A percentile compares a stretch with the other conserved stretches of the same genome.
Evolutionary conservation across 2,329 filamentous ascomycete species (phyloP).

Genomic region (Penicillium sp.): DNA sequence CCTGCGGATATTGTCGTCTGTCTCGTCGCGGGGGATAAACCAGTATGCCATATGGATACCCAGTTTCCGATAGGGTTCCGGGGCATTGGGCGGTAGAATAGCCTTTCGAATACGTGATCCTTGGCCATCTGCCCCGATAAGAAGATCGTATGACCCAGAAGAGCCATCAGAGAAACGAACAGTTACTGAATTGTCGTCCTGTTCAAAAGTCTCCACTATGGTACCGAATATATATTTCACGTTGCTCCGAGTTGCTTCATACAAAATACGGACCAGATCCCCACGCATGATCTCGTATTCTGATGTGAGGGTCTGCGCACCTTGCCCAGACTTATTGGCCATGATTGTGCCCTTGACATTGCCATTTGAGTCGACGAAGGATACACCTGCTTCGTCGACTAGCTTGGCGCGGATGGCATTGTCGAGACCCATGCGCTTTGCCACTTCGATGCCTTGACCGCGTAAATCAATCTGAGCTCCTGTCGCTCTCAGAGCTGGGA

Average conservation of each 20-base stretch:
- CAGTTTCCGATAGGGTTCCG: conserved; percentile 23
- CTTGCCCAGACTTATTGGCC: conserved; percentile 46
- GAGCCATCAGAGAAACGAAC: conserved; percentile 51
- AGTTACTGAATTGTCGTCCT: conserved; percentile 39
- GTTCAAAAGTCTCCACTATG: conserved; percentile 31
- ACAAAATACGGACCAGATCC: conserved; percentile 57
- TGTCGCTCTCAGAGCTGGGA: conserved; percentile 45
- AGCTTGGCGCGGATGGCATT: conserved; percentile 41
- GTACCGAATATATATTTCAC: conserved; percentile 43
- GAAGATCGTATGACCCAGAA: conserved; percentile 52
- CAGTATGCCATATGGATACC: conserved; percentile 34
- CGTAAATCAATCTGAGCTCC: conserved; percentile 62
- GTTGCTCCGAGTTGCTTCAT: conserved; percentile 43
- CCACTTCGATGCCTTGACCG: conserved; percentile 54
- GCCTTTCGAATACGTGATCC: conserved; percentile 54
- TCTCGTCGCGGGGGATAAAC: conserved; percentile 27
- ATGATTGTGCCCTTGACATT: conserved; percentile 45
- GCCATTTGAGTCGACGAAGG: conserved; percentile 50
- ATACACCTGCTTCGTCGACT: conserved; percentile 55
- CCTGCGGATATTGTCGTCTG: conserved; percentile 24
- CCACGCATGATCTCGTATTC: conserved; percentile 66
- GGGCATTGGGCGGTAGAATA: conserved; percentile 35
- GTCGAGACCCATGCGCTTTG: conserved; percentile 58
- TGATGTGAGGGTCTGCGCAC: conserved; percentile 53
- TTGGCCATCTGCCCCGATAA: conserved; percentile 62